These are phyloP conservation scores for Xylaria sp. DNA, from an alignment of 2,329 filamentous ascomycete species.

Conservation along the genomic window DNA sequence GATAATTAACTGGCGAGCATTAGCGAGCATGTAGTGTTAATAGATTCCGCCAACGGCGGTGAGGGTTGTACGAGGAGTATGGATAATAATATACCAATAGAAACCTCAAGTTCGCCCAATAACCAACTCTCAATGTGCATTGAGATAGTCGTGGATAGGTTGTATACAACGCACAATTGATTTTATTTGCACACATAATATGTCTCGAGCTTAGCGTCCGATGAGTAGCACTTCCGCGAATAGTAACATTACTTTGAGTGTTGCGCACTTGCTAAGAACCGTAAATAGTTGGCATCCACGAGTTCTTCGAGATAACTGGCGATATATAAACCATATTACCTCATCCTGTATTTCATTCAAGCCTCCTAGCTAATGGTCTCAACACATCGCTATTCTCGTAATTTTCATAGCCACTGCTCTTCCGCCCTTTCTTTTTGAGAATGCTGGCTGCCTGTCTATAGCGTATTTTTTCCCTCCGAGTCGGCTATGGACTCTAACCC, in stretches of 20 bases:
- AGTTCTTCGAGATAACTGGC: neutral
- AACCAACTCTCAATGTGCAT: neutral
- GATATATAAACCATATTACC: neutral
- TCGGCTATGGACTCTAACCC: neutral
- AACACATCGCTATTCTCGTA: neutral
- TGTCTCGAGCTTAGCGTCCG: neutral
- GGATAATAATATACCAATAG: constrained; percentile 37
- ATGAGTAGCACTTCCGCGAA: no score
- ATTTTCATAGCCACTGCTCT: neutral
- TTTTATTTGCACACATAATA: neutral
- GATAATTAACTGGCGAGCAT: constrained; percentile 24
- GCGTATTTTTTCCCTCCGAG: neutral
- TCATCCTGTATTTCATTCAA: neutral
- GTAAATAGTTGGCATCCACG: neutral
- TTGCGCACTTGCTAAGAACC: neutral
- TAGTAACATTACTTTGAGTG: no score
- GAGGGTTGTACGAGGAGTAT: constrained; percentile 27
- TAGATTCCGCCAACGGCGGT: constrained; percentile 25
- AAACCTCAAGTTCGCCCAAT: constrained; percentile 19
- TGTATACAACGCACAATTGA: neutral
- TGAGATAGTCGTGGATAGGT: neutral
- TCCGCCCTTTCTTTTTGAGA: neutral
- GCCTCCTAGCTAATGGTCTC: neutral
- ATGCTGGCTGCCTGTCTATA: neutral
- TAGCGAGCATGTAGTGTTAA: constrained; percentile 35